Evolutionary conservation across 1,284 basidiomycete species (phyloP).

Genomic region (Moniliella sp.): DNA sequence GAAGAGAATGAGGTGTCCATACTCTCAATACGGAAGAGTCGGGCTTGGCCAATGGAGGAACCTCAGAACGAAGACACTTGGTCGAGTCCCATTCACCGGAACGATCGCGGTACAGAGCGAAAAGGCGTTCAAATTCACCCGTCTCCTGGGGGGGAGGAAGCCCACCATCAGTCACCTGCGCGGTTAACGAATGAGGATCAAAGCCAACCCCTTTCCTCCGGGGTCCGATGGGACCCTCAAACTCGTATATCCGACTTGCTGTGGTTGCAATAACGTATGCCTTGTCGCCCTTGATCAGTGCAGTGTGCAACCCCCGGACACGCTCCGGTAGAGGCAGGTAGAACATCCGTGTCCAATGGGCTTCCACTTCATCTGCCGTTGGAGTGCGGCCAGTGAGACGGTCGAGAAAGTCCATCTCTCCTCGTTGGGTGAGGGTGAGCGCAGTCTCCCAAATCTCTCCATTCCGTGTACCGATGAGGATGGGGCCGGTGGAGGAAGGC

Average conservation of each 20-base stretch:
- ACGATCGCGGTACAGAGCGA: constrained; percentile 17
- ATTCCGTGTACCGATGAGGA: constrained; percentile 55
- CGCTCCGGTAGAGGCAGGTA: constrained; percentile 20
- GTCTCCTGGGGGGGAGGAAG: no score
- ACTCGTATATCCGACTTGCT: constrained; percentile 71
- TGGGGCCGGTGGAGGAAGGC: constrained; percentile 59
- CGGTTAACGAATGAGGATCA: no score
- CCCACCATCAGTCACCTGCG: no score
- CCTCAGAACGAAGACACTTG: constrained; percentile 1
- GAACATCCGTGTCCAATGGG: constrained; percentile 28
- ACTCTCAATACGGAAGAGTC: not conserved
- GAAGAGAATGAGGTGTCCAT: constrained; percentile 9
- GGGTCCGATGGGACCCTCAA: no score
- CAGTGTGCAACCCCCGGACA: constrained; percentile 15
- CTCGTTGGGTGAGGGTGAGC: constrained; percentile 42
- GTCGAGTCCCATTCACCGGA: constrained; percentile 15
- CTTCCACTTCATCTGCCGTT: constrained; percentile 8
- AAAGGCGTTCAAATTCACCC: constrained; percentile 19
- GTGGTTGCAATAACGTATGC: constrained; percentile 56
- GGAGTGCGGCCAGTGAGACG: constrained; percentile 24
- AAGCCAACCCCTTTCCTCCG: no score
- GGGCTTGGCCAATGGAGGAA: not conserved
- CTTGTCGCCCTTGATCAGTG: constrained; percentile 7
- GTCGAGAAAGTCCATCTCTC: constrained; percentile 35
- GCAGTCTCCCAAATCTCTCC: constrained; percentile 40